A percentile compares a stretch with the other conserved stretches of the same genome.
Conservation (phyloP, 2,329 filamentous ascomycete species). For the Mycosphaerelloides madeirae region DNA sequence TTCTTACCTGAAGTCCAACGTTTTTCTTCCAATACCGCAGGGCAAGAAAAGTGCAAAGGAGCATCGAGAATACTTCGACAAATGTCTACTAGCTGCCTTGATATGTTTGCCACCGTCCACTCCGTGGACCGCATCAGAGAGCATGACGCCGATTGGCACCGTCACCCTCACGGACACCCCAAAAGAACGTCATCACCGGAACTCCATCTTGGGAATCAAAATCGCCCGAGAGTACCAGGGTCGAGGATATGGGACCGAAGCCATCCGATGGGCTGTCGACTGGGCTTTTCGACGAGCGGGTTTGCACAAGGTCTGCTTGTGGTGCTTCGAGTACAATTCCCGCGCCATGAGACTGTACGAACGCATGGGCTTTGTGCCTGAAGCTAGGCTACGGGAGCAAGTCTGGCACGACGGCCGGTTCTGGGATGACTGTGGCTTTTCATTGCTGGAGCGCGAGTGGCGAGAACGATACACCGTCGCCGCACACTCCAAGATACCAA, state of each 20-base stretch:
- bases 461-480: not conserved
- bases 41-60: conserved; percentile 1
- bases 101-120: not conserved
- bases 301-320: conserved; percentile 40
- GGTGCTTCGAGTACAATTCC: conserved; percentile 39
- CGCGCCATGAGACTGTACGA: conserved; percentile 41
- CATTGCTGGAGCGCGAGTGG: conserved; percentile 36
- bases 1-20: not conserved
- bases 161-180: not conserved
- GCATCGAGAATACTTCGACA: not conserved
- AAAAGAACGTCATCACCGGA: not conserved
- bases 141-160: not conserved
- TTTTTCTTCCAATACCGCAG: not conserved
- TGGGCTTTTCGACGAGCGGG: conserved; percentile 43
- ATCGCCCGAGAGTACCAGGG: conserved; percentile 27
- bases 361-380: conserved; percentile 41
- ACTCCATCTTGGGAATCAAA: conserved; percentile 1
- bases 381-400: conserved; percentile 40
- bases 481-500: not conserved
- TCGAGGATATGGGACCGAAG: conserved; percentile 43
- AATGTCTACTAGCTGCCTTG: not conserved
- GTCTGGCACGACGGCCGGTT: conserved; percentile 41
- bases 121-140: not conserved
- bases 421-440: conserved; percentile 28
- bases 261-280: conserved; percentile 43